A percentile compares a stretch with the other conserved stretches of the same genome.
These are phyloP conservation scores for Diplodia seriata DNA, from an alignment of 2,329 filamentous ascomycete species.

Conservation along the genomic window DNA sequence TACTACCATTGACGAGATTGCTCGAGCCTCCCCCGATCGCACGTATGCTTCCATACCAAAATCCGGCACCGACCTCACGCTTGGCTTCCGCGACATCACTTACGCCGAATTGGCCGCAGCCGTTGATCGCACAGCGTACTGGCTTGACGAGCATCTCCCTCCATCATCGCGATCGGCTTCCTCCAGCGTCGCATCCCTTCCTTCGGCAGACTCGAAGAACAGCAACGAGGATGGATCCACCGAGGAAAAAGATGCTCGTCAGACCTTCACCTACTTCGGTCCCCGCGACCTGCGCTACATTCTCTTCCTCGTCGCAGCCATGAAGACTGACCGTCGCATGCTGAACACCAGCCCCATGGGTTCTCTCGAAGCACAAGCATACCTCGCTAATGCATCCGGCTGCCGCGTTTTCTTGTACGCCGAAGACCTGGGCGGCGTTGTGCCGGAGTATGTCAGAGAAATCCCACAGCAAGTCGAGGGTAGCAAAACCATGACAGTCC, in stretches of 20 bases:
- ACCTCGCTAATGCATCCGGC: conserved; percentile 27
- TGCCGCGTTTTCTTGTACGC: conserved; percentile 33
- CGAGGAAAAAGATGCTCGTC: background rate
- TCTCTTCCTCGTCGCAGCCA: conserved; percentile 33
- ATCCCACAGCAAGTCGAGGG: background rate
- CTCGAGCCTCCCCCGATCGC: background rate
- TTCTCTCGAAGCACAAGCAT: conserved; percentile 21
- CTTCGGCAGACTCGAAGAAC: background rate
- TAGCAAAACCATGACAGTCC: background rate
- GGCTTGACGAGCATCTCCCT: conserved; percentile 10
- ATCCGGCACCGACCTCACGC: background rate
- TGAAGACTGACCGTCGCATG: conserved; percentile 34
- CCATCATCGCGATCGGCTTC: background rate
- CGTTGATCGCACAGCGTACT: conserved; percentile 14
- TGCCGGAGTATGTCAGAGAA: conserved; percentile 34
- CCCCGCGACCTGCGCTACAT: conserved; percentile 35
- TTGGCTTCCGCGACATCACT: conserved; percentile 19
- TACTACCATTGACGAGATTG: background rate
- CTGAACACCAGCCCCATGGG: conserved; percentile 7
- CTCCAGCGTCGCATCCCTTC: background rate
- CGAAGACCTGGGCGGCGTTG: background rate
- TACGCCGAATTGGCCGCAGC: conserved; percentile 9
- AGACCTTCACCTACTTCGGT: conserved; percentile 29
- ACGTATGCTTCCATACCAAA: conserved; percentile 20
- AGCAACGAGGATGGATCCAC: background rate